phyloP scores from a whole-genome alignment of 2,329 filamentous ascomycete genomes.

The Madurella fahalii region DNA sequence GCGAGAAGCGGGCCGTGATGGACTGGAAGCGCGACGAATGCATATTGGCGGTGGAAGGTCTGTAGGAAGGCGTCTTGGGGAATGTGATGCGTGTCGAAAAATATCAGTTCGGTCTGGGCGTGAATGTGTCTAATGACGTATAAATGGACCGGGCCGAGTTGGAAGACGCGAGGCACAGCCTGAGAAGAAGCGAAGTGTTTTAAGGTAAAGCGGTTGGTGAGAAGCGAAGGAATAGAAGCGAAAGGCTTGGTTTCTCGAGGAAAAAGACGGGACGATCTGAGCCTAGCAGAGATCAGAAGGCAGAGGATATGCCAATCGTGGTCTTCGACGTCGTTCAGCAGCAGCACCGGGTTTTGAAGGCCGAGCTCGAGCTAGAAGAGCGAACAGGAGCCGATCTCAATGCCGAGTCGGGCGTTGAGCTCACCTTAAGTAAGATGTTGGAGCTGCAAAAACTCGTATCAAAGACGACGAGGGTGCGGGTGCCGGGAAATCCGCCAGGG shows the following conservation, averaged over 20 bases:
- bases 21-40: constrained; percentile 47
- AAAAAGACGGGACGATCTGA: constrained; percentile 22
- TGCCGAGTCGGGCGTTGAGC: background rate
- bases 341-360: constrained; percentile 3
- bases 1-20: constrained; percentile 49
- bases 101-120: constrained; percentile 9
- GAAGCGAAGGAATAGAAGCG: constrained; percentile 8
- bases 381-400: background rate
- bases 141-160: background rate
- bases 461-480: constrained; percentile 4
- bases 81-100: too few species aligned
- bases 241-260: background rate
- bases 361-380: constrained; percentile 8
- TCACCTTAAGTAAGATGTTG: constrained; percentile 15
- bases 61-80: too few species aligned
- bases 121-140: constrained; percentile 6
- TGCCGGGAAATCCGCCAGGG: constrained; percentile 6
- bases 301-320: constrained; percentile 5
- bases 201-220: background rate
- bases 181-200: constrained; percentile 4
- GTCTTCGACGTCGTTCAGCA: constrained; percentile 10
- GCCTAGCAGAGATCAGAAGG: constrained; percentile 16
- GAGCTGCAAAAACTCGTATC: background rate
- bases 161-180: constrained; percentile 15
- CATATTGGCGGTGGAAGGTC: constrained; percentile 35